Conservation (phyloP, 2,329 filamentous ascomycete genomes). For the Fusarium brevicatenulatum region DNA sequence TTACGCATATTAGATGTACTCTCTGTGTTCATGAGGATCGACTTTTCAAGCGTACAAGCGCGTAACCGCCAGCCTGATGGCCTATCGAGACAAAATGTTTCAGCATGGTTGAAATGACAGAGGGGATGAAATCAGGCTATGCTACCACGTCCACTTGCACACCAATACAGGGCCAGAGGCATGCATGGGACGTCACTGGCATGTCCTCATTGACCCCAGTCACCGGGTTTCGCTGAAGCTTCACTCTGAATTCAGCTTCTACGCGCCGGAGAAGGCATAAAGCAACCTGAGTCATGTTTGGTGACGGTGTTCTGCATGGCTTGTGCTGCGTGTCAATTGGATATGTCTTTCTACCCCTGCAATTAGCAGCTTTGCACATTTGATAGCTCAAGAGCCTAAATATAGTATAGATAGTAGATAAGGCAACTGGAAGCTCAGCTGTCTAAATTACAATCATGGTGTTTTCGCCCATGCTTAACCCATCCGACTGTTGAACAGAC, state of each 20-base stretch:
- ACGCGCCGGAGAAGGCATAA: background rate
- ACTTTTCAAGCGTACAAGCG: too few species aligned
- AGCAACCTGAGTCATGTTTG: background rate
- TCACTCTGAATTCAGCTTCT: background rate
- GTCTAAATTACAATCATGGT: background rate
- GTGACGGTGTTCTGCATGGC: too few species aligned
- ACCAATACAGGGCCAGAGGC: too few species aligned
- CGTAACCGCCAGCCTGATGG: background rate
- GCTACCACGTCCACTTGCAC: background rate
- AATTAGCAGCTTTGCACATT: accelerated
- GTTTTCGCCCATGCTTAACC: background rate
- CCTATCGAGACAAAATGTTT: accelerated
- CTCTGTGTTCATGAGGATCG: too few species aligned
- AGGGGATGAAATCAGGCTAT: background rate
- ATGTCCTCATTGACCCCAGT: too few species aligned
- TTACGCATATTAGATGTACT: too few species aligned
- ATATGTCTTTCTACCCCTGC: accelerated
- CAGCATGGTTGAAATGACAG: too few species aligned
- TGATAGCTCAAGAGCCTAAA: accelerated
- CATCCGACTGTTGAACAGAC: too few species aligned
- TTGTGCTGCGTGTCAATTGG: background rate
- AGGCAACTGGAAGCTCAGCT: too few species aligned
- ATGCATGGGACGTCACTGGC: background rate
- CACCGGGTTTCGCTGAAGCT: background rate
- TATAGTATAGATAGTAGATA: too few species aligned